Evolutionary conservation across 257 asterid genomes (phyloP).

Genomic region (Scutellaria minor): DNA sequence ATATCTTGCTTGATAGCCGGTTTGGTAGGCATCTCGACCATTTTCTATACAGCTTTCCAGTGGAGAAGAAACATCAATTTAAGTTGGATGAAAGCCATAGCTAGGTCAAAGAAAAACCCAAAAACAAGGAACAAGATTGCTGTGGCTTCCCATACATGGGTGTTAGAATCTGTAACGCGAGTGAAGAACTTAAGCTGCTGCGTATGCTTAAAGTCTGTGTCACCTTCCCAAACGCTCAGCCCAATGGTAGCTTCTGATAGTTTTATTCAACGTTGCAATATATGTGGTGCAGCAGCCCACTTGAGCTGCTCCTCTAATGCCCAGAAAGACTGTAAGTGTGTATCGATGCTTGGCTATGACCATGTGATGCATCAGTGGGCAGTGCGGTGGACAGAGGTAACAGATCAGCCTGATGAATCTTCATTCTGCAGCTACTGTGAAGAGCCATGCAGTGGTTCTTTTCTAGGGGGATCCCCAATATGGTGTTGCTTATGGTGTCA

Average conservation of each 20-base stretch:
- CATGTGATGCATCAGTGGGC: conserved; percentile 95
- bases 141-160: conserved; percentile 81
- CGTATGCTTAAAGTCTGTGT: conserved; percentile 77
- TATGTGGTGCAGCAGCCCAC: conserved; percentile 94
- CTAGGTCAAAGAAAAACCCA: conserved; percentile 91
- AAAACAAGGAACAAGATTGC: conserved; percentile 76
- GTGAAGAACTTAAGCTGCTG: conserved; percentile 86
- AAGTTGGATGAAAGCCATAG: conserved; percentile 97
- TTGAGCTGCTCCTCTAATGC: conserved; percentile 80
- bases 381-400: conserved; percentile 86
- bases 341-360: conserved; percentile 78
- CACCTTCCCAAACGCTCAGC: conserved; percentile 87
- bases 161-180: conserved; percentile 77
- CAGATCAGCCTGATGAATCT: conserved; percentile 92
- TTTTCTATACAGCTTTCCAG: conserved; percentile 82
- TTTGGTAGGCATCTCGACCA: conserved; percentile 75
- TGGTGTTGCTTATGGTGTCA: conserved; percentile 99
- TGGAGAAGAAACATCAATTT: conserved; percentile 91
- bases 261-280: conserved; percentile 74
- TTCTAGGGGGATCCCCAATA: conserved; percentile 96
- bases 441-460: conserved; percentile 91
- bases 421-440: conserved; percentile 95
- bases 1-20: conserved; percentile 80
- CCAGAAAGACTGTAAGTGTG: conserved; percentile 87
- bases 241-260: conserved; percentile 68